These are phyloP conservation scores for Cornus kousa DNA, from an alignment of 148 eudicot genomes.

Conservation along the genomic window DNA sequence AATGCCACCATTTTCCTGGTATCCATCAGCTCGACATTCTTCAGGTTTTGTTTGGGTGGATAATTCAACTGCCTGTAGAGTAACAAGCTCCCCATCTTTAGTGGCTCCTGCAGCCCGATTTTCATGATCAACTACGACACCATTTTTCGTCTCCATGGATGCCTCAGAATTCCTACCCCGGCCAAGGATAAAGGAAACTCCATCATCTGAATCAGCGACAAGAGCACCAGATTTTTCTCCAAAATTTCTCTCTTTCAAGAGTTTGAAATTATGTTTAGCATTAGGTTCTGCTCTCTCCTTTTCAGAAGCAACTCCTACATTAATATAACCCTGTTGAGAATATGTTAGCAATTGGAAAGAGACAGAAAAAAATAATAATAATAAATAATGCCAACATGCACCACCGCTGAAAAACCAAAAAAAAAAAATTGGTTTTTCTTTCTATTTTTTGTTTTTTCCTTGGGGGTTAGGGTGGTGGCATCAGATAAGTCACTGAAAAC, in stretches of 20 bases:
- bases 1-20: slow-evolving; percentile 23
- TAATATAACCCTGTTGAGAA: slow-evolving; percentile 80
- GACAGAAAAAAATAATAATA: background rate
- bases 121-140: slow-evolving; percentile 30
- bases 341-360: slow-evolving; percentile 10
- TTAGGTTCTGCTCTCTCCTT: slow-evolving; percentile 57
- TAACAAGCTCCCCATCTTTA: slow-evolving; percentile 12
- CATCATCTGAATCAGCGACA: slow-evolving; percentile 66
- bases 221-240: slow-evolving; percentile 49
- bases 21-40: slow-evolving; percentile 28
- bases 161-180: slow-evolving; percentile 40
- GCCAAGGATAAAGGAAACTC: slow-evolving; percentile 80
- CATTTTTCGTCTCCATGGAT: slow-evolving; percentile 29
- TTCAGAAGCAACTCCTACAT: slow-evolving; percentile 77
- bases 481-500: no score
- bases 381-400: background rate
- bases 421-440: background rate
- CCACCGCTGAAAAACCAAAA: background rate
- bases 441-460: no score
- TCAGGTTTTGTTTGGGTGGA: slow-evolving; percentile 31
- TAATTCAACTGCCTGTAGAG: slow-evolving; percentile 28
- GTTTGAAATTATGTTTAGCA: slow-evolving; percentile 51
- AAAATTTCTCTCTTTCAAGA: slow-evolving; percentile 53
- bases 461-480: no score
- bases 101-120: slow-evolving; percentile 25